A percentile compares a stretch with the other conserved stretches of the same genome.
phyloP scores from a whole-genome alignment of 2,329 filamentous ascomycete genomes.

The Calonectria ilicicola region DNA sequence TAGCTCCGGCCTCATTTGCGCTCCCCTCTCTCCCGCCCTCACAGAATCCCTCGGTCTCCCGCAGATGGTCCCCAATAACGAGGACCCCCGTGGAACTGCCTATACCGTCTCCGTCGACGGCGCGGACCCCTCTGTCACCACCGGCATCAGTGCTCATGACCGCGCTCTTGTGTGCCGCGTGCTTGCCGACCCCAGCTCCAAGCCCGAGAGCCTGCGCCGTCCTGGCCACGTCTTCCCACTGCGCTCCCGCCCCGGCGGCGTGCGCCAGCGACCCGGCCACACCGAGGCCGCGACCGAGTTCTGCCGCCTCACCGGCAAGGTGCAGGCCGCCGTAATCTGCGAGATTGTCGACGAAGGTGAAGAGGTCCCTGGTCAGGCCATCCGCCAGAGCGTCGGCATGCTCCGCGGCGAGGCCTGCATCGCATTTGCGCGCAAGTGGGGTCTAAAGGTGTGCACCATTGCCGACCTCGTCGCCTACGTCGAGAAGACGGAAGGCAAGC shows the following conservation, averaged over 20 bases:
- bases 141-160: conserved; percentile 92
- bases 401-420: conserved; percentile 90
- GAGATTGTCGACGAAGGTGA: conserved; percentile 92
- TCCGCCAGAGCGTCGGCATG: conserved; percentile 82
- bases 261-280: conserved; percentile 84
- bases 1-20: conserved; percentile 92
- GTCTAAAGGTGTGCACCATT: conserved; percentile 94
- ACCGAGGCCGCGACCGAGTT: conserved; percentile 96
- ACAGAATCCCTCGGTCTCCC: conserved; percentile 81
- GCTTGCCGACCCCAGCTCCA: conserved; percentile 75
- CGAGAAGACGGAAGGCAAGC: conserved; percentile 78
- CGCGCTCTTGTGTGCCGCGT: conserved; percentile 83
- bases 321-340: conserved; percentile 83
- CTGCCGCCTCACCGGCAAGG: conserved; percentile 85
- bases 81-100: conserved; percentile 91
- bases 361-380: conserved; percentile 74
- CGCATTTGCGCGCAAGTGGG: conserved; percentile 87
- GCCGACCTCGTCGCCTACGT: conserved; percentile 87
- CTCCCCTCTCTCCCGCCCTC: conserved; percentile 78
- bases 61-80: conserved; percentile 82
- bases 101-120: conserved; percentile 94
- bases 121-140: conserved; percentile 78
- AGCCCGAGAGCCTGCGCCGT: conserved; percentile 74
- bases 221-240: conserved; percentile 94
- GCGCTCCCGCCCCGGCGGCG: conserved; percentile 81